Percentiles rank a stretch among this genome's conserved stretches.
phyloP scores from a whole-genome alignment of 805 yeast species.

The Starmerella davenportii region DNA sequence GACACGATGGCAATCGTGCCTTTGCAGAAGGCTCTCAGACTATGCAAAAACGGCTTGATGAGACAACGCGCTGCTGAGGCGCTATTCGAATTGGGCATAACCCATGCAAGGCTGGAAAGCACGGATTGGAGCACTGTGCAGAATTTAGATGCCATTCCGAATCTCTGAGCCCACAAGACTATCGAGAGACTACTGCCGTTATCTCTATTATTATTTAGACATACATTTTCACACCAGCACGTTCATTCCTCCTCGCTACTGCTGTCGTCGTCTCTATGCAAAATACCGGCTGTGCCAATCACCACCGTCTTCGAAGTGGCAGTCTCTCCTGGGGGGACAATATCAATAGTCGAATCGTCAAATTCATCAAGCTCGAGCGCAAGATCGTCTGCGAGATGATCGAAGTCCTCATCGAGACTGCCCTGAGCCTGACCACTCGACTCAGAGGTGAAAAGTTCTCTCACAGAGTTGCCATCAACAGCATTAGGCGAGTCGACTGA shows the following conservation, averaged over 20 bases:
- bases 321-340: neutral
- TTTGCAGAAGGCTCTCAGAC: too few relatives aligned
- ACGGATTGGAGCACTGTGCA: too few relatives aligned
- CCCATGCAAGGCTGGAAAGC: conserved; percentile 3
- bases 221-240: too few relatives aligned
- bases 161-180: too few relatives aligned
- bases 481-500: too few relatives aligned
- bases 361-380: conserved; percentile 20
- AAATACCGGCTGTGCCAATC: conserved; percentile 12
- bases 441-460: too few relatives aligned
- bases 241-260: conserved; percentile 15
- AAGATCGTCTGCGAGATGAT: conserved; percentile 19
- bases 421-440: neutral
- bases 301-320: neutral
- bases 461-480: too few relatives aligned
- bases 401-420: conserved; percentile 19
- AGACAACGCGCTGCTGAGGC: conserved; percentile 28
- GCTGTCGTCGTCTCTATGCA: conserved; percentile 11
- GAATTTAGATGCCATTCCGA: too few relatives aligned
- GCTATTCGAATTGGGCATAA: conserved; percentile 23
- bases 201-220: too few relatives aligned
- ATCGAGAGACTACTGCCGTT: too few relatives aligned
- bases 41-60: conserved; percentile 5
- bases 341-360: conserved; percentile 4
- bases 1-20: too few relatives aligned